Conservation (phyloP, 371 early-diverging fungal genomes). For the Circinella minor region DNA sequence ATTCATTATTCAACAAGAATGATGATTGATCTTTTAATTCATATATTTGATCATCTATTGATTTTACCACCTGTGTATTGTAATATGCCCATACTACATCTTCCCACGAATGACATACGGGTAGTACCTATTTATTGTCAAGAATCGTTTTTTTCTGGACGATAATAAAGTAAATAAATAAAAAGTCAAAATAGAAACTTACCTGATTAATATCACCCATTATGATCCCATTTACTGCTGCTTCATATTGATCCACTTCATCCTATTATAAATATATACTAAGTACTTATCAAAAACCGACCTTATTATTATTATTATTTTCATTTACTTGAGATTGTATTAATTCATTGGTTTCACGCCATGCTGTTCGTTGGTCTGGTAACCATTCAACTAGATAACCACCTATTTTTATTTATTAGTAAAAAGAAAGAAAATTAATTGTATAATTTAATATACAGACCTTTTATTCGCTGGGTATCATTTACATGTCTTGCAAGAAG, state of each 20-base stretch:
- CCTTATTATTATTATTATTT: background rate
- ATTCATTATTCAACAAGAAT: conserved; percentile 14
- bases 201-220: conserved; percentile 7
- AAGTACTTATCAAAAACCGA: no score
- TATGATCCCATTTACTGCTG: conserved; percentile 11
- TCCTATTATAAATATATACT: background rate
- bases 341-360: conserved; percentile 8
- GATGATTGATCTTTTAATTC: conserved; percentile 17
- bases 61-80: conserved; percentile 23
- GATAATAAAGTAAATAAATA: background rate
- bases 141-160: background rate
- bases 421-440: background rate
- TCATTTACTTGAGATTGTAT: conserved; percentile 2
- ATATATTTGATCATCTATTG: conserved; percentile 12
- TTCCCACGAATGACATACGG: conserved; percentile 39
- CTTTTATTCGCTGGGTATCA: background rate
- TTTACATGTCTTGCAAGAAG: conserved; percentile 10
- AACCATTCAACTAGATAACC: conserved; percentile 12
- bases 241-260: conserved; percentile 10
- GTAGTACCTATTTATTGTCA: conserved; percentile 10
- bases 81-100: conserved; percentile 42
- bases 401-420: background rate
- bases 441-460: background rate
- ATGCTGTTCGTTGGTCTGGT: conserved; percentile 11
- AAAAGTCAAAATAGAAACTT: background rate